These are phyloP conservation scores for Microcyclospora tardicrescens DNA, from an alignment of 2,329 filamentous ascomycete genomes.

Conservation along the genomic window DNA sequence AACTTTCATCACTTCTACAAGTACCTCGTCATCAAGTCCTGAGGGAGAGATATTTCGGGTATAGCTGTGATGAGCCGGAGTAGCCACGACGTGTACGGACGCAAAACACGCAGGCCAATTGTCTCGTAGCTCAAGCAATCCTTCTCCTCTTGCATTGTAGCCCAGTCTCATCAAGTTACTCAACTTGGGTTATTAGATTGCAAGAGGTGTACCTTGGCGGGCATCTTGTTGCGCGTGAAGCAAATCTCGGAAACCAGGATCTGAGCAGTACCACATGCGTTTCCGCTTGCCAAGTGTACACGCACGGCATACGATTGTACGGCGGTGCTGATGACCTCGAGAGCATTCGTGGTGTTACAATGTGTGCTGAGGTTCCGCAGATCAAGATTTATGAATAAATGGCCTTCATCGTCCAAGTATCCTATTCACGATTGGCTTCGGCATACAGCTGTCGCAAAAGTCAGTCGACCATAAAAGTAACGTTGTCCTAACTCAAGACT, in stretches of 20 bases:
- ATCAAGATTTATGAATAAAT: no score
- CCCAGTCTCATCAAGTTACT: constrained; percentile 44
- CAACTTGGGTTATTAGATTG: constrained; percentile 55
- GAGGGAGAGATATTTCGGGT: constrained; percentile 2
- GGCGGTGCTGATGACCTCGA: no score
- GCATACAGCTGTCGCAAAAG: constrained; percentile 31
- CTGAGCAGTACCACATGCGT: no score
- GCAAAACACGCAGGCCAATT: constrained; percentile 13
- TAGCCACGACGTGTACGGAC: constrained; percentile 9
- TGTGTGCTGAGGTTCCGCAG: no score
- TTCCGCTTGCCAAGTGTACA: no score
- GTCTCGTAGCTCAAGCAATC: constrained; percentile 21
- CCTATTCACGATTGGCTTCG: constrained; percentile 50
- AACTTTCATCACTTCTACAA: no score
- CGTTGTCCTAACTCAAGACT: constrained; percentile 15
- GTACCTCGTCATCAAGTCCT: no score
- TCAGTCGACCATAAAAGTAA: background rate
- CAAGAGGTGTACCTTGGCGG: constrained; percentile 35
- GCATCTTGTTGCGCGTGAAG: no score
- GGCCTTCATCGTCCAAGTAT: constrained; percentile 33
- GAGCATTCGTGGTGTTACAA: no score
- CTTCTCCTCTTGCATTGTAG: constrained; percentile 61
- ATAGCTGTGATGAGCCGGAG: constrained; percentile 13
- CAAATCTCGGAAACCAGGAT: no score
- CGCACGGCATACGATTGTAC: no score